phyloP scores from a whole-genome alignment of 2,329 filamentous ascomycete species.

The Penicillium sp. region DNA sequence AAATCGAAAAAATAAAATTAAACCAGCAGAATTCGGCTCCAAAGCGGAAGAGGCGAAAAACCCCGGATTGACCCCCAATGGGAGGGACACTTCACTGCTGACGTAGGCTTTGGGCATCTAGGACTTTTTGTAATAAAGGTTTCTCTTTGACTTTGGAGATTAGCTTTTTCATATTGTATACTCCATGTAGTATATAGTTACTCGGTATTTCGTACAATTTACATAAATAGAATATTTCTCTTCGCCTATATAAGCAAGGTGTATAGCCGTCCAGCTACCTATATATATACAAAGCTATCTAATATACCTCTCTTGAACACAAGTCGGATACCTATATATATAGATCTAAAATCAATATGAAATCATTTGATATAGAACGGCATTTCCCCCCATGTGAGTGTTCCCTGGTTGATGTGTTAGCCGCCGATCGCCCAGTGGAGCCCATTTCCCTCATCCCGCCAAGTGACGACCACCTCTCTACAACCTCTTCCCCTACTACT shows the following conservation, averaged over 20 bases:
- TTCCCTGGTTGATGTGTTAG: slow-evolving; percentile 33
- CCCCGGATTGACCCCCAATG: neutral
- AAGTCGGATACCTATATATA: neutral
- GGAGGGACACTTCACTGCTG: slow-evolving; percentile 1
- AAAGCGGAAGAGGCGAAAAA: slow-evolving; percentile 7
- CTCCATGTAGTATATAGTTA: neutral
- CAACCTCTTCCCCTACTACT: slow-evolving; percentile 11
- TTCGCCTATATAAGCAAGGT: neutral
- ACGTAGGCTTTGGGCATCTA: slow-evolving; percentile 3
- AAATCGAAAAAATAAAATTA: neutral
- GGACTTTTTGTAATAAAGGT: neutral
- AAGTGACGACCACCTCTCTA: slow-evolving; percentile 32
- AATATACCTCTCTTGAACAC: neutral
- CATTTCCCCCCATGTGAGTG: slow-evolving; percentile 9
- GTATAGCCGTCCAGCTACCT: neutral
- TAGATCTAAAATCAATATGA: neutral
- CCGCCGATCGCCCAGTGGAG: slow-evolving; percentile 39
- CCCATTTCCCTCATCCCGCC: slow-evolving; percentile 33
- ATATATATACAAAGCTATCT: neutral
- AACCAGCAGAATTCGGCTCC: slow-evolving; percentile 1
- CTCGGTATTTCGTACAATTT: neutral
- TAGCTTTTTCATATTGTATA: neutral
- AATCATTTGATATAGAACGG: neutral
- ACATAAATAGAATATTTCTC: neutral
- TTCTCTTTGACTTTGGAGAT: neutral